Percentiles rank a stretch among this genome's conserved stretches.
phyloP scores from a whole-genome alignment of 257 asterid species.

The Ligustrum vulgare region DNA sequence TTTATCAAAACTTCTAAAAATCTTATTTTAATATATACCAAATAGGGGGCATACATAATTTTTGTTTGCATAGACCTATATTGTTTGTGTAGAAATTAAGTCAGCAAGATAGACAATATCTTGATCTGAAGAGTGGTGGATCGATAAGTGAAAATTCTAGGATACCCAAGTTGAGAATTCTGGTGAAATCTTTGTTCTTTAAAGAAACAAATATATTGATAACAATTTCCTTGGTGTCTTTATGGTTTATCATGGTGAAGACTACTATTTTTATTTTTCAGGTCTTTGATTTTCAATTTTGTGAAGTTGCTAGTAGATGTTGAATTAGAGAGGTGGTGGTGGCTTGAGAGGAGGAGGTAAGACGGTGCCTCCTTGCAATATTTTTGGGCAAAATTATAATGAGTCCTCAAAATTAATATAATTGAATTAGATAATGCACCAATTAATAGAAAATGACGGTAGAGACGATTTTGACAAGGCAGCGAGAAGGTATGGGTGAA shows the following conservation, averaged over 20 bases:
- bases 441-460: too few relatives aligned
- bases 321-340: slow-evolving; percentile 32
- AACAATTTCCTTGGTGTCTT: slow-evolving; percentile 11
- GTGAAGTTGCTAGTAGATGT: slow-evolving; percentile 44
- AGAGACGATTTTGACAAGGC: too few relatives aligned
- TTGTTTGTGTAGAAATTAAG: slow-evolving; percentile 22
- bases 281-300: slow-evolving; percentile 41
- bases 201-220: slow-evolving; percentile 34
- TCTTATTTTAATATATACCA: too few relatives aligned
- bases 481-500: too few relatives aligned
- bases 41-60: not conserved
- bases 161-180: slow-evolving; percentile 33
- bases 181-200: slow-evolving; percentile 28
- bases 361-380: too few relatives aligned
- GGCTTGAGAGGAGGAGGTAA: too few relatives aligned
- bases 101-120: slow-evolving; percentile 9
- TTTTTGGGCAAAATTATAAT: too few relatives aligned
- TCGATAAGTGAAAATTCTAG: slow-evolving; percentile 49
- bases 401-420: too few relatives aligned
- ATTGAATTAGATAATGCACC: too few relatives aligned
- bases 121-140: slow-evolving; percentile 45
- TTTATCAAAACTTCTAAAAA: too few relatives aligned
- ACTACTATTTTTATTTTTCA: slow-evolving; percentile 22
- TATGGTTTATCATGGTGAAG: slow-evolving; percentile 32
- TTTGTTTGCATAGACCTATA: not conserved